These are phyloP conservation scores for Corylus heterophylla DNA, from an alignment of 306 rosid species.

Conservation along the genomic window DNA sequence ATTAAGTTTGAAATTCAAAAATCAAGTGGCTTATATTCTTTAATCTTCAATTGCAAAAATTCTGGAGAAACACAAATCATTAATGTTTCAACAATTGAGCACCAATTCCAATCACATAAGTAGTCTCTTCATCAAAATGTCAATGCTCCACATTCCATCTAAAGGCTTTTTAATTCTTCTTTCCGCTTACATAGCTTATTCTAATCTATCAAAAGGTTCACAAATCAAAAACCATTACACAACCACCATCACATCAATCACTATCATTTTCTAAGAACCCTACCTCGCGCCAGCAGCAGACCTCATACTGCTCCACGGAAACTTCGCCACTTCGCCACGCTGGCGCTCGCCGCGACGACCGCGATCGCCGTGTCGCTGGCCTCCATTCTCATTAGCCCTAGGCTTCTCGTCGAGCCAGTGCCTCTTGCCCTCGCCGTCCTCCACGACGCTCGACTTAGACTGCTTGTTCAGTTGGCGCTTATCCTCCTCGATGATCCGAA, in stretches of 20 bases:
- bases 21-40: background rate
- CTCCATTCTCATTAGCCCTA: constrained; percentile 13
- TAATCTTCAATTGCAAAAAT: background rate
- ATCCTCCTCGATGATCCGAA: constrained; percentile 45
- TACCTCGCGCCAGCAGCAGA: constrained; percentile 47
- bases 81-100: background rate
- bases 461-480: constrained; percentile 48
- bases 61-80: background rate
- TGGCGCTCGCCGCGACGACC: constrained; percentile 9
- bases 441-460: constrained; percentile 48
- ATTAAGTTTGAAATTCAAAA: background rate
- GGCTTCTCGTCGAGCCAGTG: constrained; percentile 74
- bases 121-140: background rate
- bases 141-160: background rate
- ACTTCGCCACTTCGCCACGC: constrained; percentile 40
- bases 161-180: background rate
- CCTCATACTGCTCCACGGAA: constrained; percentile 83
- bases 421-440: constrained; percentile 47
- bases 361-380: constrained; percentile 17
- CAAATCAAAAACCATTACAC: background rate
- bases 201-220: background rate
- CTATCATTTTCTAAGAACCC: constrained; percentile 6
- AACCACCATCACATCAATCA: background rate
- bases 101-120: background rate
- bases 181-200: background rate